Evolutionary conservation across 2,329 filamentous ascomycete species (phyloP).

Genomic region (Bipolaris bicolor): DNA sequence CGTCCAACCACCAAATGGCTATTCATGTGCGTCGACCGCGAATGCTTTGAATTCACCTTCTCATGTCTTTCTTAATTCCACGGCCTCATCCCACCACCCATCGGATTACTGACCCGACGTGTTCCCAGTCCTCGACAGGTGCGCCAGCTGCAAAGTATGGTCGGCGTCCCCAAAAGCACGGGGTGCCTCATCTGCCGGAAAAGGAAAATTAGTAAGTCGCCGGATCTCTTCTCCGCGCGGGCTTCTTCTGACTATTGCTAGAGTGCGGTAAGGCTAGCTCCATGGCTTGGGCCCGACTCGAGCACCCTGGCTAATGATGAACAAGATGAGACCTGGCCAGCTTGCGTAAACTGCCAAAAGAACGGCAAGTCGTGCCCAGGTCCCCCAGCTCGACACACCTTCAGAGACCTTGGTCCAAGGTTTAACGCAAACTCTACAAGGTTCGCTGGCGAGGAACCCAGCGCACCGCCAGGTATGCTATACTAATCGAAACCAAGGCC

Average conservation of each 20-base stretch:
- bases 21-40: constrained; percentile 8
- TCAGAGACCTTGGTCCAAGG: constrained; percentile 37
- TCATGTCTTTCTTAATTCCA: background rate
- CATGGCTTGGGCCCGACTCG: constrained; percentile 4
- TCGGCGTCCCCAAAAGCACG: constrained; percentile 45
- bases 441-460: background rate
- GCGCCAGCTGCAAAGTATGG: constrained; percentile 27
- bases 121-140: background rate
- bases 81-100: background rate
- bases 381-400: constrained; percentile 42
- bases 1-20: constrained; percentile 10
- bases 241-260: constrained; percentile 17
- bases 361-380: constrained; percentile 45
- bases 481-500: background rate
- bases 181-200: constrained; percentile 43
- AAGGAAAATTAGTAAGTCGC: constrained; percentile 42
- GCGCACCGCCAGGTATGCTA: constrained; percentile 6
- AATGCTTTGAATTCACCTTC: constrained; percentile 1
- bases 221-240: background rate
- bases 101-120: constrained; percentile 1
- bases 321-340: constrained; percentile 46
- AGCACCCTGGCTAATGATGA: constrained; percentile 17
- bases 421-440: constrained; percentile 14
- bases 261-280: constrained; percentile 27
- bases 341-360: constrained; percentile 43